Conservation (phyloP, 108 stramenopile genomes). For the Aureococcus anophagefferens region DNA sequence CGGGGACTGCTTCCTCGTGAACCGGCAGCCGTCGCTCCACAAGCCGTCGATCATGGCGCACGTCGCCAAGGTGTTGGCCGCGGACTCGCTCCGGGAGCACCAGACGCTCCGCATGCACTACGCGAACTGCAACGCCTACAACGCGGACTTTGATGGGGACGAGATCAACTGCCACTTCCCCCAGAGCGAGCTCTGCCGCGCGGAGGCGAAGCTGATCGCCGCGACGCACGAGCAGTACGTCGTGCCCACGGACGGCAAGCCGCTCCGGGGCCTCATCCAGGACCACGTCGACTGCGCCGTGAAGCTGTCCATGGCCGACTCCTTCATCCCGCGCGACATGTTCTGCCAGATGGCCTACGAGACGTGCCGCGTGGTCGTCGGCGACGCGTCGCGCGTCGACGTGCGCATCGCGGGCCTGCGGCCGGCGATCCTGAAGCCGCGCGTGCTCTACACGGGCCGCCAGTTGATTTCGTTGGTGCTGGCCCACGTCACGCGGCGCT, state of each 20-base stretch:
- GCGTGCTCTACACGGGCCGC: constrained; percentile 88
- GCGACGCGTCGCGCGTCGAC: constrained; percentile 56
- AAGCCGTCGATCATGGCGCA: constrained; percentile 99
- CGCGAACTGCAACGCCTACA: constrained; percentile 99
- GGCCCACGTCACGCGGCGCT: constrained; percentile 25
- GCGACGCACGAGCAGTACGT: constrained; percentile 82
- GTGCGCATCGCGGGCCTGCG: constrained; percentile 71
- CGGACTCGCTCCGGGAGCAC: constrained; percentile 62
- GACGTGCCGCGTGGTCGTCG: constrained; percentile 76
- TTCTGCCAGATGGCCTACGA: constrained; percentile 88
- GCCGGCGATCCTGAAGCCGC: constrained; percentile 87
- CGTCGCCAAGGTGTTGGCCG: constrained; percentile 82
- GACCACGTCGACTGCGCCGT: constrained; percentile 96
- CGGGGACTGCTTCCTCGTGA: constrained; percentile 93
- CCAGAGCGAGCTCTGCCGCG: constrained; percentile 85
- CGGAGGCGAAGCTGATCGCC: constrained; percentile 85
- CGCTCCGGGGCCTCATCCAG: constrained; percentile 95
- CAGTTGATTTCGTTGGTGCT: constrained; percentile 74
- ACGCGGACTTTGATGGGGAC: constrained; percentile 99
- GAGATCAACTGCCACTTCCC: constrained; percentile 99
- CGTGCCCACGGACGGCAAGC: constrained; percentile 92
- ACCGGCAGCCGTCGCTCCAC: constrained; percentile 98
- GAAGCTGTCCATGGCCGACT: constrained; percentile 82
- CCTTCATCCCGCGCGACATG: constrained; percentile 79
- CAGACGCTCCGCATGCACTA: constrained; percentile 98